These are phyloP conservation scores for Thelonectria rubi DNA, from an alignment of 2,329 filamentous ascomycete species.

Conservation along the genomic window DNA sequence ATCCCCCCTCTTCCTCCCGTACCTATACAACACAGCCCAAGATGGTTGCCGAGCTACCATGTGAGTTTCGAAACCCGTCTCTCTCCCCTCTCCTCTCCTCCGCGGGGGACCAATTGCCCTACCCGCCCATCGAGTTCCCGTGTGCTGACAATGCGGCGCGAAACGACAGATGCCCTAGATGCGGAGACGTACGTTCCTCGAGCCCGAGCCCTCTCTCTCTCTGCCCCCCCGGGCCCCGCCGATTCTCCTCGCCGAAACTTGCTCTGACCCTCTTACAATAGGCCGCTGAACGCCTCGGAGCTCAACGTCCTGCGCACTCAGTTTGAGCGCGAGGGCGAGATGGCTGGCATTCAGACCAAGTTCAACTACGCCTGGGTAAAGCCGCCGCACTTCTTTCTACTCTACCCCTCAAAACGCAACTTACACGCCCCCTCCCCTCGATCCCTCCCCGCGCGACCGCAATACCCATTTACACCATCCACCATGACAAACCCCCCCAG, in stretches of 20 bases:
- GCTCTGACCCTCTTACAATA: conserved; percentile 48
- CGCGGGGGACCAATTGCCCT: conserved; percentile 14
- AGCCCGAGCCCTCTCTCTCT: background rate
- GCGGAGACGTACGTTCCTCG: conserved; percentile 79
- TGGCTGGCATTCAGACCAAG: conserved; percentile 96
- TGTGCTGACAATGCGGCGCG: conserved; percentile 26
- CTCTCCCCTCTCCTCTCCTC: conserved; percentile 1
- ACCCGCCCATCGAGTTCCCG: conserved; percentile 24
- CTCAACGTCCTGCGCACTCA: conserved; percentile 91
- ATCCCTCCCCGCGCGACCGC: background rate
- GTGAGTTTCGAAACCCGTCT: conserved; percentile 47
- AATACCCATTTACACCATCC: no score
- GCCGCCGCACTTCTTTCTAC: conserved; percentile 14
- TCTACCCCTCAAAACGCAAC: conserved; percentile 2
- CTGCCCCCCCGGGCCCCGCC: background rate
- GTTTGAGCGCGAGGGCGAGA: conserved; percentile 97
- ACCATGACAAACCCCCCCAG: background rate
- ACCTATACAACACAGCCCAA: conserved; percentile 31
- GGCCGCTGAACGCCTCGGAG: conserved; percentile 89
- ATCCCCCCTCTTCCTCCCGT: background rate
- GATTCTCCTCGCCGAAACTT: conserved; percentile 6
- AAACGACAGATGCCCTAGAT: conserved; percentile 84
- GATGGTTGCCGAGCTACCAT: conserved; percentile 60
- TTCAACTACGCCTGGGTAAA: conserved; percentile 99
- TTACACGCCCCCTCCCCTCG: background rate